Percentiles rank a stretch among this genome's conserved stretches.
phyloP scores from a whole-genome alignment of 2,329 filamentous ascomycete species.

The Hymenotorrendiella dingleyae region DNA sequence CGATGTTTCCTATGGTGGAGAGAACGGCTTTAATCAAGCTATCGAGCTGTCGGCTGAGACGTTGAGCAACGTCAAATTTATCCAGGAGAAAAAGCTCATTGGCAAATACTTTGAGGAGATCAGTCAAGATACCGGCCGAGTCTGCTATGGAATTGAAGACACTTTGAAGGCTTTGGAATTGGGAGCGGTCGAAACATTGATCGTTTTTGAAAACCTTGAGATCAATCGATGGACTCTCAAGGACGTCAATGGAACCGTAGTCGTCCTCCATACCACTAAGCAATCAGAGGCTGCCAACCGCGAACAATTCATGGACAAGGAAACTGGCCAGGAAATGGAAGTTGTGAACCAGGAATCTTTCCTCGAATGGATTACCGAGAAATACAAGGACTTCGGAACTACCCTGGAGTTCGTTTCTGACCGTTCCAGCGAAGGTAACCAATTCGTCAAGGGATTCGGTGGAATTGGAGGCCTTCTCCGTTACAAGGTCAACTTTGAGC shows the following conservation, averaged over 20 bases:
- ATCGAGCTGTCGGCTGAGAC: slow-evolving; percentile 95
- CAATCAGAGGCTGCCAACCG: slow-evolving; percentile 69
- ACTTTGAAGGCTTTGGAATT: slow-evolving; percentile 95
- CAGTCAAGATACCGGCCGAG: slow-evolving; percentile 90
- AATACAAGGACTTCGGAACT: slow-evolving; percentile 97
- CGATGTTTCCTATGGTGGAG: slow-evolving; percentile 96
- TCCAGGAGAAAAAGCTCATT: slow-evolving; percentile 99
- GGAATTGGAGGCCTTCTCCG: slow-evolving; percentile 95
- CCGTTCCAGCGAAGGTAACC: slow-evolving; percentile 94
- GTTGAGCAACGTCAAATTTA: slow-evolving; percentile 98
- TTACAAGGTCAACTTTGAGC: slow-evolving; percentile 99
- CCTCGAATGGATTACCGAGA: slow-evolving; percentile 98
- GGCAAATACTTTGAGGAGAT: slow-evolving; percentile 99
- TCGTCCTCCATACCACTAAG: slow-evolving; percentile 84
- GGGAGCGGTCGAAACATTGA: slow-evolving; percentile 88
- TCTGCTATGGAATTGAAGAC: slow-evolving; percentile 97
- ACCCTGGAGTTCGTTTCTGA: slow-evolving; percentile 96
- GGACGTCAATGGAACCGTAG: slow-evolving; percentile 64
- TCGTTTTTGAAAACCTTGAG: slow-evolving; percentile 96
- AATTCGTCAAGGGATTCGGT: slow-evolving; percentile 99
- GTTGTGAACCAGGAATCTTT: slow-evolving; percentile 81
- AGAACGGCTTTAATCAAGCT: slow-evolving; percentile 99
- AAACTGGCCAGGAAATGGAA: slow-evolving; percentile 97
- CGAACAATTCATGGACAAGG: slow-evolving; percentile 87
- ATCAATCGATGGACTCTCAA: slow-evolving; percentile 89